Conservation (phyloP, 2,329 filamentous ascomycete genomes). For the Karstenula rhodostoma region DNA sequence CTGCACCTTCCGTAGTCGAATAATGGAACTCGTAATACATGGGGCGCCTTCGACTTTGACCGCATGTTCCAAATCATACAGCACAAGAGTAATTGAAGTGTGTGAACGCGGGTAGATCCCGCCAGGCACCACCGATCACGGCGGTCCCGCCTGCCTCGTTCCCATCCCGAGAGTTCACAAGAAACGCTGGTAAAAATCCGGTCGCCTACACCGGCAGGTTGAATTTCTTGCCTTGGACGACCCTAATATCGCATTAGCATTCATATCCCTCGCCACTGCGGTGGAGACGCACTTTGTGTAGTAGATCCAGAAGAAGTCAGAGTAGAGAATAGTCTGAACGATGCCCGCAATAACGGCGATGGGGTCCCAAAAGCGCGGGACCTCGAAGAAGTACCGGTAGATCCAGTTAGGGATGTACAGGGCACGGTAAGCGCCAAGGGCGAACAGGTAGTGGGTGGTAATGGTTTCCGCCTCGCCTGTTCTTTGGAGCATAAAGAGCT, state of each 20-base stretch:
- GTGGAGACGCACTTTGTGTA: slow-evolving; percentile 78
- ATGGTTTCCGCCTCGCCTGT: slow-evolving; percentile 99
- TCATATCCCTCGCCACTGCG: background rate
- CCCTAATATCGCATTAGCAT: slow-evolving; percentile 45
- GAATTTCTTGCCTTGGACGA: slow-evolving; percentile 63
- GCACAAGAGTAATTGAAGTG: background rate
- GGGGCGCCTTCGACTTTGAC: background rate
- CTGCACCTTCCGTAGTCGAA: background rate
- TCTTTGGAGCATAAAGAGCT: slow-evolving; percentile 97
- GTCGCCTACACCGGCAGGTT: slow-evolving; percentile 58
- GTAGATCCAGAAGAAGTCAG: slow-evolving; percentile 99
- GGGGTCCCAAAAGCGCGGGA: slow-evolving; percentile 74
- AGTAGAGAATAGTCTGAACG: slow-evolving; percentile 93
- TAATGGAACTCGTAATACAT: background rate
- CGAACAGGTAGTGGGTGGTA: slow-evolving; percentile 96
- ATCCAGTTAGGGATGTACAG: slow-evolving; percentile 99
- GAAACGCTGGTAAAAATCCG: background rate
- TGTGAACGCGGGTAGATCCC: background rate
- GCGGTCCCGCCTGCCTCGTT: background rate
- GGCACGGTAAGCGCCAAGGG: slow-evolving; percentile 87
- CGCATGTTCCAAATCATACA: slow-evolving; percentile 2
- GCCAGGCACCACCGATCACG: background rate
- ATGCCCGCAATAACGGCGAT: slow-evolving; percentile 90
- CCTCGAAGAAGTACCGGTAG: slow-evolving; percentile 83
- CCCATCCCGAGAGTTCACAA: background rate